A percentile compares a stretch with the other conserved stretches of the same genome.
These are phyloP conservation scores for Naematelia encephala DNA, from an alignment of 768 basidiomycete genomes.

Conservation along the genomic window DNA sequence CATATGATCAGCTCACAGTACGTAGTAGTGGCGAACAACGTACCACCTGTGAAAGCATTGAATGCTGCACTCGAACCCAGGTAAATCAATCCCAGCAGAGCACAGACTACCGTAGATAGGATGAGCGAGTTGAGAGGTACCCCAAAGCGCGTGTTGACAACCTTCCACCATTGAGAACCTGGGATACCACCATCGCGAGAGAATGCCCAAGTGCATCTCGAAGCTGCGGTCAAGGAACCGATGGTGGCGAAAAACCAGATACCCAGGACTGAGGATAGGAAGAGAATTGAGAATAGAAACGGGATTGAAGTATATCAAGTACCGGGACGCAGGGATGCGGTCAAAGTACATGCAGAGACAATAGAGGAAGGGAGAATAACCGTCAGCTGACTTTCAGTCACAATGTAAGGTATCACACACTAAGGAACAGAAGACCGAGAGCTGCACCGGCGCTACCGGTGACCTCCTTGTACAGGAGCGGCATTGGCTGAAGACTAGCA, in stretches of 20 bases:
- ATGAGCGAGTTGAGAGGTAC: slow-evolving; percentile 61
- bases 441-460: slow-evolving; percentile 65
- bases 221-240: slow-evolving; percentile 65
- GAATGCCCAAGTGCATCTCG: slow-evolving; percentile 69
- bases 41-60: slow-evolving; percentile 62
- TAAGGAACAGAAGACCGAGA: slow-evolving; percentile 58
- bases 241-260: slow-evolving; percentile 59
- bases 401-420: slow-evolving; percentile 44
- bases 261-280: slow-evolving; percentile 31
- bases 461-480: slow-evolving; percentile 61
- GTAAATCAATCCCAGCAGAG: slow-evolving; percentile 63
- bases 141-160: slow-evolving; percentile 54
- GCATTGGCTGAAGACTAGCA: slow-evolving; percentile 63
- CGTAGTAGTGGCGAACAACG: not conserved
- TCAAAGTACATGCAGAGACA: not conserved
- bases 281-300: not conserved
- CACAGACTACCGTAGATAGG: slow-evolving; percentile 60
- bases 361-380: not conserved
- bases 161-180: slow-evolving; percentile 56
- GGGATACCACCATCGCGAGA: slow-evolving; percentile 67
- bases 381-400: too few species aligned
- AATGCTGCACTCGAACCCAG: slow-evolving; percentile 61
- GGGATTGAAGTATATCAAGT: not conserved
- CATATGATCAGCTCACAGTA: slow-evolving; percentile 1
- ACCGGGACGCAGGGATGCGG: not conserved